These are phyloP conservation scores for Ajuga reptans DNA, from an alignment of 305 asterid species.

Conservation along the genomic window DNA sequence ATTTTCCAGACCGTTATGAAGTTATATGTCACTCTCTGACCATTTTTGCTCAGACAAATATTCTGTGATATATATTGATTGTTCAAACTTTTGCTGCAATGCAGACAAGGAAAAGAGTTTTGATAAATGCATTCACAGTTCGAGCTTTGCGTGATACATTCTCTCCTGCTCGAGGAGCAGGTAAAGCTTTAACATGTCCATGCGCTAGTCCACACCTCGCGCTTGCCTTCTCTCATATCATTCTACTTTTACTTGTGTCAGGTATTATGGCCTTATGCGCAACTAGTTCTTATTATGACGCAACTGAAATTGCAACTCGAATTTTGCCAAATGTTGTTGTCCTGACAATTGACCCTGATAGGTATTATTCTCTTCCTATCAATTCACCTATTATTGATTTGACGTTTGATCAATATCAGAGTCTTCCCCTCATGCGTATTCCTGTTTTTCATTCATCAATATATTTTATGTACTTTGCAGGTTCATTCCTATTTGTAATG, in stretches of 20 bases:
- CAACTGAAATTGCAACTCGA: constrained; percentile 88
- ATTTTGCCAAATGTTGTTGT: constrained; percentile 84
- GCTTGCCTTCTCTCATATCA: constrained; percentile 5
- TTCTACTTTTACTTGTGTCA: constrained; percentile 30
- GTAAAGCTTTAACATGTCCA: constrained; percentile 32
- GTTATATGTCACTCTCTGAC: constrained; percentile 9
- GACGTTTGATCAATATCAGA: constrained; percentile 16
- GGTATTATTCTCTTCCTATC: constrained; percentile 36
- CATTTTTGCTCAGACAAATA: constrained; percentile 11
- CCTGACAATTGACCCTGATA: constrained; percentile 92
- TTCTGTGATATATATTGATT: constrained; percentile 14
- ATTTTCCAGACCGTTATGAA: constrained; percentile 19
- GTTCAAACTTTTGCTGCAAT: constrained; percentile 22
- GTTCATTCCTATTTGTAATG: constrained; percentile 2
- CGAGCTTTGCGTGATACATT: constrained; percentile 97
- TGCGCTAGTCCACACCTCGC: neutral
- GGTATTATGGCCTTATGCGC: constrained; percentile 96
- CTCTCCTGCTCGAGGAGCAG: constrained; percentile 99
- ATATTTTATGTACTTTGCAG: constrained; percentile 17
- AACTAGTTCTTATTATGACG: constrained; percentile 86
- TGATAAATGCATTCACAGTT: constrained; percentile 90
- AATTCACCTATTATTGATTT: constrained; percentile 17
- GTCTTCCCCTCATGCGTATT: constrained; percentile 1
- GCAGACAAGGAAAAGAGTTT: constrained; percentile 94
- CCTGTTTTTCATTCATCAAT: constrained; percentile 19